Percentiles rank a stretch among this genome's conserved stretches.
phyloP scores from a whole-genome alignment of 2,329 filamentous ascomycete genomes.

The Ophiocordyceps camponoti-leonardi region DNA sequence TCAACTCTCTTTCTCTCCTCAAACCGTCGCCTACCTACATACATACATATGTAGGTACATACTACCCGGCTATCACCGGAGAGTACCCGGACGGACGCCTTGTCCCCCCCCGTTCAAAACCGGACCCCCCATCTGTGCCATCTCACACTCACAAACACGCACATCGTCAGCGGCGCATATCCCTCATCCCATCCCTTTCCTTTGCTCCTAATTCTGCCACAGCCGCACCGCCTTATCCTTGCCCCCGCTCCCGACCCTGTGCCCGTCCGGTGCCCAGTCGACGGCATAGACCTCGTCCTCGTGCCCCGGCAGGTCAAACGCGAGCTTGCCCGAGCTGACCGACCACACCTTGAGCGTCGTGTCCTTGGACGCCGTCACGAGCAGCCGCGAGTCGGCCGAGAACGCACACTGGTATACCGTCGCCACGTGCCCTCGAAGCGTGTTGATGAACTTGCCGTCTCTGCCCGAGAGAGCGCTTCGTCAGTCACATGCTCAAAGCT shows the following conservation, averaged over 20 bases:
- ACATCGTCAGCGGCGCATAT: neutral
- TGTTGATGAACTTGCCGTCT: conserved; percentile 66
- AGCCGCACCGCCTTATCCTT: conserved; percentile 68
- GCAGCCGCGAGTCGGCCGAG: conserved; percentile 74
- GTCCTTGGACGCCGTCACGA: conserved; percentile 81
- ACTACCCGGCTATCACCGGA: no score
- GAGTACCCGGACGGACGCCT: no score
- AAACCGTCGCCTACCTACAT: no score
- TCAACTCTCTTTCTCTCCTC: neutral
- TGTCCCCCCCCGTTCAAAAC: no score
- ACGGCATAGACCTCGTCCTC: conserved; percentile 87
- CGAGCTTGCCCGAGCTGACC: conserved; percentile 66
- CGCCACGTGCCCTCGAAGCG: conserved; percentile 72
- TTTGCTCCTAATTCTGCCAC: conserved; percentile 37
- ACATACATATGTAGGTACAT: no score
- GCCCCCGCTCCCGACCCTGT: conserved; percentile 77
- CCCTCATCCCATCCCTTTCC: neutral
- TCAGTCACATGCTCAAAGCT: conserved; percentile 4
- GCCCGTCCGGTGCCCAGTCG: conserved; percentile 86
- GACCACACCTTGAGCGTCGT: conserved; percentile 94
- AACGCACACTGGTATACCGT: conserved; percentile 89
- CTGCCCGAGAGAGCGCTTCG: conserved; percentile 12
- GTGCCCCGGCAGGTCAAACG: conserved; percentile 69
- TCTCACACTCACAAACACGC: neutral
- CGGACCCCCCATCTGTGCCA: no score